Percentiles rank a stretch among this genome's conserved stretches.
Evolutionary conservation across 2,329 filamentous ascomycete species (phyloP).

Genomic region (Aquanectria penicillioides): DNA sequence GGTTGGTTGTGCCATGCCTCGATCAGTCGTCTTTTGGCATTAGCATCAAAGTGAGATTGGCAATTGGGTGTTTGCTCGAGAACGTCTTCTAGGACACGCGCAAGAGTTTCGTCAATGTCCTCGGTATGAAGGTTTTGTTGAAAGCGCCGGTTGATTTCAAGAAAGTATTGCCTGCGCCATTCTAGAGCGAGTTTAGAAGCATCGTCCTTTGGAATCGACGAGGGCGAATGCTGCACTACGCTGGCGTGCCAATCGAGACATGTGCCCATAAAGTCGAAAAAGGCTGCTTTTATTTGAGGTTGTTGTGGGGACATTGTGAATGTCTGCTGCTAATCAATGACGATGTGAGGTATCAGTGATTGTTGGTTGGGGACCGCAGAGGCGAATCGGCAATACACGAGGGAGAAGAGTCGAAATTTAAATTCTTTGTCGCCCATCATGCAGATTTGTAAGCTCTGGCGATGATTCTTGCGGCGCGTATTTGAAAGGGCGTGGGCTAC

Average conservation of each 20-base stretch:
- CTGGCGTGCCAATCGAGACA: constrained; percentile 64
- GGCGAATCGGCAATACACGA: too few species aligned
- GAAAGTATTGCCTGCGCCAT: constrained; percentile 63
- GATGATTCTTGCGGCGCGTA: too few species aligned
- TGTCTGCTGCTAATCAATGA: too few species aligned
- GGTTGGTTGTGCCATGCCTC: constrained; percentile 59
- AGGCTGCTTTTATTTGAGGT: constrained; percentile 54
- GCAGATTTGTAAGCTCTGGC: too few species aligned
- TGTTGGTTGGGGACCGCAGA: too few species aligned
- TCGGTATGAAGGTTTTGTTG: constrained; percentile 47
- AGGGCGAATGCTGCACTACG: constrained; percentile 48
- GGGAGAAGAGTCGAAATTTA: too few species aligned
- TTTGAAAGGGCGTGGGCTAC: too few species aligned
- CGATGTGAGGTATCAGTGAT: too few species aligned
- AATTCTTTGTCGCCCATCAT: too few species aligned
- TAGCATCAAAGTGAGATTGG: constrained; percentile 25
- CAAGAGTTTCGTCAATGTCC: constrained; percentile 62
- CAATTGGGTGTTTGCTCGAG: constrained; percentile 32
- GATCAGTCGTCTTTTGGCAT: constrained; percentile 40
- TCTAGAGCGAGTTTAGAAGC: constrained; percentile 56
- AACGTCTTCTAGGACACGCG: constrained; percentile 50
- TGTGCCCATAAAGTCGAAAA: constrained; percentile 69
- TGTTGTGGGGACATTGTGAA: constrained; percentile 16
- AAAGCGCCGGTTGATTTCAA: constrained; percentile 53
- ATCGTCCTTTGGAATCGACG: constrained; percentile 40